phyloP scores from a whole-genome alignment of 129 eudicot genomes.

The Flaveria brownii region DNA sequence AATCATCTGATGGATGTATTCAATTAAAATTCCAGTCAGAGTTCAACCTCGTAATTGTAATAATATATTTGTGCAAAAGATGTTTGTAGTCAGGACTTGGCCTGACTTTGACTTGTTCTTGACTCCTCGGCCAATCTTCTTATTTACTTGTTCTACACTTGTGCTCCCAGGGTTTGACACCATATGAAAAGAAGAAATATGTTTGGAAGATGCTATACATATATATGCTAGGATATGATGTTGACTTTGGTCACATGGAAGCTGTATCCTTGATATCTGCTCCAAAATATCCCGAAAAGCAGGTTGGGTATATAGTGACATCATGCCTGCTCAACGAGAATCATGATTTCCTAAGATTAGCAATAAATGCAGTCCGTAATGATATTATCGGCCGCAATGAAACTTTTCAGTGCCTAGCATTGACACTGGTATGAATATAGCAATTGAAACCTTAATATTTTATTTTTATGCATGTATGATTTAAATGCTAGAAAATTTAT shows the following conservation, averaged over 20 bases:
- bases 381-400: constrained; percentile 98
- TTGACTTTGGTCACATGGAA: constrained; percentile 99
- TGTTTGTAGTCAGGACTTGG: not conserved
- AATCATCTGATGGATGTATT: constrained; percentile 10
- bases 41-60: constrained; percentile 7
- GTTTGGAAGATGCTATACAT: constrained; percentile 99
- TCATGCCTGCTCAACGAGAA: constrained; percentile 93
- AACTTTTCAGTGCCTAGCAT: constrained; percentile 95
- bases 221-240: constrained; percentile 95
- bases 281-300: constrained; percentile 99
- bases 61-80: not conserved
- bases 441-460: constrained; percentile 9
- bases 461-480: constrained; percentile 5
- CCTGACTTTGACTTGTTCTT: not conserved
- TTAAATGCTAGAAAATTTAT: constrained; percentile 5
- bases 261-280: constrained; percentile 98
- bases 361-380: constrained; percentile 96
- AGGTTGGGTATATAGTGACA: constrained; percentile 99
- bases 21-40: not conserved
- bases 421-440: constrained; percentile 78
- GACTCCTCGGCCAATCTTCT: constrained; percentile 7
- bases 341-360: constrained; percentile 93
- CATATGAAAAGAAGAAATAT: constrained; percentile 96
- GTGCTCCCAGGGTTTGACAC: constrained; percentile 71
- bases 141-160: constrained; percentile 25